Base-by-base conservation (phyloP, 352 stramenopile genomes). In the Pythium apleroticum region DNA sequence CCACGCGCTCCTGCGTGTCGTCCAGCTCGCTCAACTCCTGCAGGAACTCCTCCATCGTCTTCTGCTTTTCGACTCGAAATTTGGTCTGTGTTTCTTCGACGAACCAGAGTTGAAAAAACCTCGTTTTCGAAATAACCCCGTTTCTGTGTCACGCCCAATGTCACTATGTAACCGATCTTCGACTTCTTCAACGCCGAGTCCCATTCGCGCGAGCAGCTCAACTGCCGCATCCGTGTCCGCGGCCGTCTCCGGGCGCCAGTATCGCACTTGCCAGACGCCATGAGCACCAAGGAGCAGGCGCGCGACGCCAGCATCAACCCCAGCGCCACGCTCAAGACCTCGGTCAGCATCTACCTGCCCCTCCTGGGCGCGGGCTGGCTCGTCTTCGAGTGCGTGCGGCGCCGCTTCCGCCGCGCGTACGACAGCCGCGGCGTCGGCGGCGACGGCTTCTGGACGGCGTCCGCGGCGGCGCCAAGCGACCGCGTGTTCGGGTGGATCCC, bases 1-100 rank as follows among this genome's bases (percentile, higher is more conserved):
- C 84, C 10, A 94, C 85, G 52, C 86, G 81, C 66, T 94, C 86
- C 72, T 91, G 82, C 50, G 86, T 91, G 66, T 94, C 86, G 66
- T 94, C 86, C 55, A 94, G 60, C 55, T 90, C 81, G 53, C 72
- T 72, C 66, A 94, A 60, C 60, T 94, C 86, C n/a, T 83, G 75
- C 30, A 86, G 35, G 65, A 91, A 92, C 55, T 92, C 84, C 58
- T 91, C 86, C 75, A 91, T 91, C 1, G 48, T 52, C 33, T 28
- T 39, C 37, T n/a, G n/a, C n/a, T n/a, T n/a, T n/a, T 20, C 30
- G 30, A 9, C 54, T 57, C 45, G 45, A 63, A 63, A 56, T 33
- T 28, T 27, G 25, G 41, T 19, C 35, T 50, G 31, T 63, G 25
- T 63, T 35, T 56, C 37, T 37, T 57, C 48, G 4, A 20, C 25